A percentile compares a stretch with the other conserved stretches of the same genome.
phyloP scores from a whole-genome alignment of 2,329 filamentous ascomycete genomes.

The Fusarium tuaranense region DNA sequence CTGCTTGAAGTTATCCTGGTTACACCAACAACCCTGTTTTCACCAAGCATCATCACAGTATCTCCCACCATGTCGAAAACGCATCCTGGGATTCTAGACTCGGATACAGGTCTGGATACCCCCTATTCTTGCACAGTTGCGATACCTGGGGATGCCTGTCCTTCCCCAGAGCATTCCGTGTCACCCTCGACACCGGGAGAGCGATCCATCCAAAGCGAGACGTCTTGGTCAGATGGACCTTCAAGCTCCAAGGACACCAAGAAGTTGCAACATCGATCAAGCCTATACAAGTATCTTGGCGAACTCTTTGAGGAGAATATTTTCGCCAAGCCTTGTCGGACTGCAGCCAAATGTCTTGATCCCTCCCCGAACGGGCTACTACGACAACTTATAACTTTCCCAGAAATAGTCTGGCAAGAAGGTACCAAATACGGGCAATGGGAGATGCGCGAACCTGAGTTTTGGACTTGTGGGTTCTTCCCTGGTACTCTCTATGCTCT shows the following conservation, averaged over 20 bases:
- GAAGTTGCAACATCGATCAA: background rate
- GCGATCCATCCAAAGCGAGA: background rate
- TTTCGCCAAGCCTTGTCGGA: constrained; percentile 3
- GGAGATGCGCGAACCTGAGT: constrained; percentile 47
- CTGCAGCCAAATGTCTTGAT: background rate
- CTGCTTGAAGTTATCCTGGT: background rate
- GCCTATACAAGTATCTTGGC: background rate
- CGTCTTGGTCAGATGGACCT: background rate
- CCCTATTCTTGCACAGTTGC: background rate
- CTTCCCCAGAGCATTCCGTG: background rate
- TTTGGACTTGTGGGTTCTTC: constrained; percentile 59
- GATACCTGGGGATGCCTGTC: background rate
- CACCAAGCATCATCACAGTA: background rate
- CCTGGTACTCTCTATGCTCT: constrained; percentile 52
- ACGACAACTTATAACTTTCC: constrained; percentile 31
- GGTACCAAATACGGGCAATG: constrained; percentile 44
- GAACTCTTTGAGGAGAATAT: constrained; percentile 11
- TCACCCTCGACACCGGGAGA: background rate
- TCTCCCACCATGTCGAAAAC: background rate
- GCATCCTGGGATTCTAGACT: background rate
- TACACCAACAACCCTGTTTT: background rate
- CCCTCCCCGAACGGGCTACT: background rate
- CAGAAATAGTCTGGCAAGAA: constrained; percentile 47
- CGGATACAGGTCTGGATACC: background rate
- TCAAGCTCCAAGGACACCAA: background rate